phyloP scores from a whole-genome alignment of 805 yeast species.

The Candida oleophila region DNA sequence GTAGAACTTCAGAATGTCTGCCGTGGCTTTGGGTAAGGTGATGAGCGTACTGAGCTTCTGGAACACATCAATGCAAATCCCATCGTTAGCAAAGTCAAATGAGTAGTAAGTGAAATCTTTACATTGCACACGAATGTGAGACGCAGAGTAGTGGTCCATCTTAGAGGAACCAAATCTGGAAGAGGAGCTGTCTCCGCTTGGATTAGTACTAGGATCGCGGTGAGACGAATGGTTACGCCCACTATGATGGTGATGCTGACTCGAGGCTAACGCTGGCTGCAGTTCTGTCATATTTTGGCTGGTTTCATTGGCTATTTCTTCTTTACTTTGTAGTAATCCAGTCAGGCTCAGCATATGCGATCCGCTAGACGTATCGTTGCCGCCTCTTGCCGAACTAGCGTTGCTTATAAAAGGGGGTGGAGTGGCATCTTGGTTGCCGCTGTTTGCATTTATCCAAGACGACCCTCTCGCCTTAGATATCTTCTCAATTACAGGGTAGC shows the following conservation, averaged over 20 bases:
- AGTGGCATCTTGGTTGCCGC: not conserved
- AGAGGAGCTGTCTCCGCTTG: not conserved
- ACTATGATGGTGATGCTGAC: not conserved
- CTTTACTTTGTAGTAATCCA: not conserved
- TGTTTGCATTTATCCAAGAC: slow-evolving; percentile 26
- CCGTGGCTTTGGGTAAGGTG: slow-evolving; percentile 56
- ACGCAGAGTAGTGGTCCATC: slow-evolving; percentile 39
- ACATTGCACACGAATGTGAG: slow-evolving; percentile 70
- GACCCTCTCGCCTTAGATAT: slow-evolving; percentile 60
- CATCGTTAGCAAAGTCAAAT: slow-evolving; percentile 64
- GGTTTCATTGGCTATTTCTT: not conserved
- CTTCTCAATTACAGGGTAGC: slow-evolving; percentile 78
- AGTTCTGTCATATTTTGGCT: not conserved
- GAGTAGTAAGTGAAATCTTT: slow-evolving; percentile 83
- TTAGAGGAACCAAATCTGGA: slow-evolving; percentile 2
- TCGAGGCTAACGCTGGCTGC: not conserved
- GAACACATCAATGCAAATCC: slow-evolving; percentile 66
- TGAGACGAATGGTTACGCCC: not conserved
- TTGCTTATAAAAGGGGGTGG: not conserved
- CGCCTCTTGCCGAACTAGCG: not conserved
- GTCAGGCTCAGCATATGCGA: slow-evolving; percentile 3
- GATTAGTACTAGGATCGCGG: not conserved
- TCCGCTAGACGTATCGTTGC: not conserved
- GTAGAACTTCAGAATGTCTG: slow-evolving; percentile 50
- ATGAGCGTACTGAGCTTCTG: slow-evolving; percentile 63